Evolutionary conservation across 2,329 filamentous ascomycete species (phyloP).

Genomic region (Exophiala alcalophila): DNA sequence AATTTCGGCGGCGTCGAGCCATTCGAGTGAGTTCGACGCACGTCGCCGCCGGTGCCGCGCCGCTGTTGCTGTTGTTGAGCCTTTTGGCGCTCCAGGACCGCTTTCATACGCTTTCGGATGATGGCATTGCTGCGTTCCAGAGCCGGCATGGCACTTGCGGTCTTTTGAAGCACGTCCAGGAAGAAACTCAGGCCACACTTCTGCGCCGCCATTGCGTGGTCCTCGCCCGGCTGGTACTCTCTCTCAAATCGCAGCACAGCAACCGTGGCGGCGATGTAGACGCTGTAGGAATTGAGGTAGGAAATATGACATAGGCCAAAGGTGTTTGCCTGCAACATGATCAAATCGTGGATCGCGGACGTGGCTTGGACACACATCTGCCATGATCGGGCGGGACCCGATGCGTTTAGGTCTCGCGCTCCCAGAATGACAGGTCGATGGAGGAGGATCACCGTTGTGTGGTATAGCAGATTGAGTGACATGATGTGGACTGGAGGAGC

Average conservation of each 20-base stretch:
- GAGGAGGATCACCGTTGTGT: constrained; percentile 53
- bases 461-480: constrained; percentile 48
- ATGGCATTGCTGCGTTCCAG: constrained; percentile 32
- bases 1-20: constrained; percentile 22
- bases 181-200: constrained; percentile 28
- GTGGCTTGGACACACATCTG: constrained; percentile 29
- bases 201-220: constrained; percentile 22
- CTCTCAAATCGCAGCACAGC: constrained; percentile 31
- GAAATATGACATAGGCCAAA: constrained; percentile 31
- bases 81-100: constrained; percentile 28
- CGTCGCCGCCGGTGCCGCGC: too few relatives aligned
- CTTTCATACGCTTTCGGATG: constrained; percentile 30
- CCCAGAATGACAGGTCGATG: constrained; percentile 51
- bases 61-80: too few relatives aligned
- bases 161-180: constrained; percentile 29
- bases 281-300: constrained; percentile 32
- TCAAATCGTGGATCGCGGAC: constrained; percentile 30
- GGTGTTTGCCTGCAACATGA: constrained; percentile 31
- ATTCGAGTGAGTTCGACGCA: constrained; percentile 16
- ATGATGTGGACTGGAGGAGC: constrained; percentile 48
- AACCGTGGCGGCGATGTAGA: constrained; percentile 33
- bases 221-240: constrained; percentile 24
- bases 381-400: constrained; percentile 23
- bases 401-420: constrained; percentile 18
- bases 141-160: constrained; percentile 29